Percentiles rank a stretch among this genome's conserved stretches.
phyloP scores from a whole-genome alignment of 2,329 filamentous ascomycete species.

The Alternaria sp. region DNA sequence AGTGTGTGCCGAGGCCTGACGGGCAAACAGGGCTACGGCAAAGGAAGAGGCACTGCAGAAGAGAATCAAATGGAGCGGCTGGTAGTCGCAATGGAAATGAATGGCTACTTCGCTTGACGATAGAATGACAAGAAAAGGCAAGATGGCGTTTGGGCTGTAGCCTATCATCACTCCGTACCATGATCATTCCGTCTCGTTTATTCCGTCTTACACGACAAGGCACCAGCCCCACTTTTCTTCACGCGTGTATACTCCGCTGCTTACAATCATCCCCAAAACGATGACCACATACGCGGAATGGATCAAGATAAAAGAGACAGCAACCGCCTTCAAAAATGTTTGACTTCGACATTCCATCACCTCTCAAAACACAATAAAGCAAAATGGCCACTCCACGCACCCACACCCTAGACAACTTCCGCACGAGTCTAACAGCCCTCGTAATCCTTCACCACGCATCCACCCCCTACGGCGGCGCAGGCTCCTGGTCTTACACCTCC shows the following conservation, averaged over 20 bases:
- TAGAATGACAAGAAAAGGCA: too few species aligned
- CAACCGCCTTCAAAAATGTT: neutral
- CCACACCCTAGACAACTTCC: constrained; percentile 27
- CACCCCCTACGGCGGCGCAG: constrained; percentile 26
- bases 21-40: constrained; percentile 62
- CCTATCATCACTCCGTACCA: neutral
- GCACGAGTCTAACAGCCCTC: constrained; percentile 26
- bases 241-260: neutral
- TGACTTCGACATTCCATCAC: neutral
- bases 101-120: constrained; percentile 62
- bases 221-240: neutral
- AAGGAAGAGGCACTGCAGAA: constrained; percentile 48
- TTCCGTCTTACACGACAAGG: neutral
- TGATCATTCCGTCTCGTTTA: neutral
- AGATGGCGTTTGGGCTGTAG: too few species aligned
- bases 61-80: constrained; percentile 72
- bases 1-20: constrained; percentile 72
- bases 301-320: neutral
- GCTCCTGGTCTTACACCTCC: constrained; percentile 20
- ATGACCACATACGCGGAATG: neutral
- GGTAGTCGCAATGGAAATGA: constrained; percentile 74
- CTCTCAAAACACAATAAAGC: too few species aligned
- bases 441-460: constrained; percentile 27
- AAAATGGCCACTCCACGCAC: constrained; percentile 1
- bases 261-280: neutral